Base-by-base conservation (phyloP, 306 rosid genomes). In the Rubus parviflorus region DNA sequence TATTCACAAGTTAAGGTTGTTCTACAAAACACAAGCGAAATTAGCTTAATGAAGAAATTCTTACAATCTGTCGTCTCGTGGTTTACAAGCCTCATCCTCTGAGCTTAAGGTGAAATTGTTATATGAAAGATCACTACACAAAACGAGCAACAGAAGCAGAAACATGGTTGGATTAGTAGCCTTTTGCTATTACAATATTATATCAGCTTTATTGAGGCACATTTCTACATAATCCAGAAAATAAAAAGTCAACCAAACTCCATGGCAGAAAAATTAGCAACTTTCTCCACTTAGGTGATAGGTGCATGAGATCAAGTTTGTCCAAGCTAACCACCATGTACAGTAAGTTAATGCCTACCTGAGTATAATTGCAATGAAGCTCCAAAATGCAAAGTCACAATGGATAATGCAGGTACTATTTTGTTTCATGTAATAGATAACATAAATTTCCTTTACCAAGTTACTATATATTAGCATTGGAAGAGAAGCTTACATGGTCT, bases 41-140 rank as follows among this genome's bases (percentile, higher is more conserved):
- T 46, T 38, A 25, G 8, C 37, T 30, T 11, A 66, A 77, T 14
- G 66, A 25, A 53, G 41, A 56, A 40, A 71, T 70, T 77, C 91
- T 87, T 85, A 91, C 96, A 81, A 73, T 30, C 2, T 30, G 16
- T 49, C 72, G 37, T 73, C 68, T n/a, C 72, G 80, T 67, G 54
- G 78, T 67, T 76, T 77, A 70, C 54, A 74, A 83, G 74, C 35
- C 78, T n/a, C 76, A 75, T 13, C 68, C 48, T 16, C 8, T 41
- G 58, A 53, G 11, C 0, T 66, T 4, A 11, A 23, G 57, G 75
- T 83, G 76, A 91, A 81, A 65, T 85, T 88, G 81, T 89, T 91
- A 62, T 85, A 86, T 35, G 91, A 86, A 62, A 90, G 68, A 70
- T 87, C 91, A n/a, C 87, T 88, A 79, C 13, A 19, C 35, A 9